Evolutionary conservation across 148 eudicot species (phyloP).

Genomic region (Rhododendron mucronatum): DNA sequence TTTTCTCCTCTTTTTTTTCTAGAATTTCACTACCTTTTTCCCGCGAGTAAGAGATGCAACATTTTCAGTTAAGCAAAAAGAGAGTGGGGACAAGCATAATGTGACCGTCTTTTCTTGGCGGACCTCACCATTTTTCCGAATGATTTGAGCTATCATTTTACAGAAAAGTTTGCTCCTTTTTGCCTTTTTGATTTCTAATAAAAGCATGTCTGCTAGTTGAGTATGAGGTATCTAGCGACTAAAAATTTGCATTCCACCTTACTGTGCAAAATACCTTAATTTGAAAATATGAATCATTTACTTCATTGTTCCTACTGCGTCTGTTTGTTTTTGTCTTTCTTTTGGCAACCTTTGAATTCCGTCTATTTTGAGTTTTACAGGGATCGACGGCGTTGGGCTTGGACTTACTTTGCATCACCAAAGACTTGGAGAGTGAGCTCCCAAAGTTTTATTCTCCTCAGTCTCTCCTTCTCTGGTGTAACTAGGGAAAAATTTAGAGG

Average conservation of each 20-base stretch:
- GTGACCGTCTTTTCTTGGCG: not conserved
- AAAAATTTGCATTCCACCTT: not conserved
- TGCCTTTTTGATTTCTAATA: not conserved
- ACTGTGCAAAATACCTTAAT: not conserved
- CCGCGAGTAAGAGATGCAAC: not conserved
- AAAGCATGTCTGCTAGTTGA: not conserved
- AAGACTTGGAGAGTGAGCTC: constrained; percentile 47
- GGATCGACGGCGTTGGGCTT: constrained; percentile 54
- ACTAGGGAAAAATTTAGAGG: not conserved
- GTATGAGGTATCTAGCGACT: not conserved
- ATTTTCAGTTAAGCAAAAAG: not conserved
- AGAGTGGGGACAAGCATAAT: not conserved
- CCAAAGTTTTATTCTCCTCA: not conserved
- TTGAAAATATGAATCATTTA: not conserved
- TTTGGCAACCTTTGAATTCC: not conserved
- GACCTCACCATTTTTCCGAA: not conserved
- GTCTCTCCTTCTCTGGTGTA: not conserved
- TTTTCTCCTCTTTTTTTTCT: not conserved
- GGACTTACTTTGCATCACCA: constrained; percentile 50
- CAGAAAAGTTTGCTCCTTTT: not conserved
- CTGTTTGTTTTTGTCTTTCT: not conserved
- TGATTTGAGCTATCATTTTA: not conserved
- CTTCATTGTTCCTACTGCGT: not conserved
- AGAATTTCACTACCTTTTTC: not conserved
- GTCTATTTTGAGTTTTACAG: constrained; percentile 18